Conservation (phyloP, 345 rosid species). For the Salix viminalis region DNA sequence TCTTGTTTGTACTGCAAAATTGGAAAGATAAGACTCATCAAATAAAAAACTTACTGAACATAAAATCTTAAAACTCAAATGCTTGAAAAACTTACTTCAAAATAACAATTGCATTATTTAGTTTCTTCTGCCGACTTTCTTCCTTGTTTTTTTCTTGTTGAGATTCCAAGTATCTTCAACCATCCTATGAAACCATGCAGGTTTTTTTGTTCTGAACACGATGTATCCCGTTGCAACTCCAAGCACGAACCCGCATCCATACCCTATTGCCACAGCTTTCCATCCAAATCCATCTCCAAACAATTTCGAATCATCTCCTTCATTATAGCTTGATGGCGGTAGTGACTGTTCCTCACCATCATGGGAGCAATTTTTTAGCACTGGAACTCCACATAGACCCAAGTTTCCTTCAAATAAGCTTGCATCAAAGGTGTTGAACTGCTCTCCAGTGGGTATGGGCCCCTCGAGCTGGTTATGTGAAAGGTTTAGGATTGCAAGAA, state of each 20-base stretch:
- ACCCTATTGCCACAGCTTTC: constrained; percentile 11
- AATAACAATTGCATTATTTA: no score
- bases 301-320: neutral
- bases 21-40: no score
- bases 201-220: neutral
- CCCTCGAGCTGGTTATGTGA: neutral
- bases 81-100: no score
- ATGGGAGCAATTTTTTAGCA: neutral
- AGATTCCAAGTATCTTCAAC: neutral
- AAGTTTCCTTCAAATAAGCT: neutral
- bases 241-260: constrained; percentile 7
- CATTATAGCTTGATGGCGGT: no score
- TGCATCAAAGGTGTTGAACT: neutral
- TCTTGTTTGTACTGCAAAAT: no score
- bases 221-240: neutral
- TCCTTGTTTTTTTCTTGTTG: no score
- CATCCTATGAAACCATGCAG: neutral
- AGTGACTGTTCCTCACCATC: neutral
- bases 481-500: no score
- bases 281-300: constrained; percentile 3
- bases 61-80: no score
- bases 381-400: constrained; percentile 18
- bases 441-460: neutral
- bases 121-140: no score
- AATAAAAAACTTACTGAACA: no score